Conservation (phyloP, 2,329 filamentous ascomycete species). For the Colletotrichum sp. region DNA sequence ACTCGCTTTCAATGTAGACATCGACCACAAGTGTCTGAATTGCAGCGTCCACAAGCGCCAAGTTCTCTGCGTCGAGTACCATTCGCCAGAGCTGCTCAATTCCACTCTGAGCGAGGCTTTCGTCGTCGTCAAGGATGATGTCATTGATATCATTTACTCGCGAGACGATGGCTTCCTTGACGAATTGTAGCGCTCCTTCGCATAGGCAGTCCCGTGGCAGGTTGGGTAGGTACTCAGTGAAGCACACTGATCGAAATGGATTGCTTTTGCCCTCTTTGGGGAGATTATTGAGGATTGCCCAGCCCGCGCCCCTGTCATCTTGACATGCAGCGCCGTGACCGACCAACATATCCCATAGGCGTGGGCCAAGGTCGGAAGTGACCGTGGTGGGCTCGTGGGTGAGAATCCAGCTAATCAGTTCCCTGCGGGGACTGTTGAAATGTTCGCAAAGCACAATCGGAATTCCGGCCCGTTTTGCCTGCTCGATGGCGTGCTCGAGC, state of each 20-base stretch:
- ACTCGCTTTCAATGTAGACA: slow-evolving; percentile 69
- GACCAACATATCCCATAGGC: slow-evolving; percentile 77
- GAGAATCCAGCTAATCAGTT: slow-evolving; percentile 64
- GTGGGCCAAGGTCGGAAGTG: slow-evolving; percentile 62
- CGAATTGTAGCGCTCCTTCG: slow-evolving; percentile 66
- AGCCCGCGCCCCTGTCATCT: slow-evolving; percentile 69
- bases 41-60: slow-evolving; percentile 57
- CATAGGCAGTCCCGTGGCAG: slow-evolving; percentile 66
- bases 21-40: slow-evolving; percentile 73
- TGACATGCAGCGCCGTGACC: slow-evolving; percentile 64
- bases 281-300: slow-evolving; percentile 67
- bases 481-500: slow-evolving; percentile 59
- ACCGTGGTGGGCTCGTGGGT: slow-evolving; percentile 66
- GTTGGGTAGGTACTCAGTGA: slow-evolving; percentile 60
- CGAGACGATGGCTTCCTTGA: slow-evolving; percentile 55
- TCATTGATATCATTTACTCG: slow-evolving; percentile 49
- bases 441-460: slow-evolving; percentile 50
- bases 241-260: slow-evolving; percentile 59
- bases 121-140: slow-evolving; percentile 55
- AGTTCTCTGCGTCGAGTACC: slow-evolving; percentile 70
- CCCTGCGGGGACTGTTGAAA: slow-evolving; percentile 59
- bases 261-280: slow-evolving; percentile 50
- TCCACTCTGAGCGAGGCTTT: slow-evolving; percentile 56
- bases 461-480: slow-evolving; percentile 45
- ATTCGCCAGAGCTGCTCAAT: slow-evolving; percentile 85